phyloP scores from a whole-genome alignment of 1,284 basidiomycete genomes.

The Gomphus sp. region DNA sequence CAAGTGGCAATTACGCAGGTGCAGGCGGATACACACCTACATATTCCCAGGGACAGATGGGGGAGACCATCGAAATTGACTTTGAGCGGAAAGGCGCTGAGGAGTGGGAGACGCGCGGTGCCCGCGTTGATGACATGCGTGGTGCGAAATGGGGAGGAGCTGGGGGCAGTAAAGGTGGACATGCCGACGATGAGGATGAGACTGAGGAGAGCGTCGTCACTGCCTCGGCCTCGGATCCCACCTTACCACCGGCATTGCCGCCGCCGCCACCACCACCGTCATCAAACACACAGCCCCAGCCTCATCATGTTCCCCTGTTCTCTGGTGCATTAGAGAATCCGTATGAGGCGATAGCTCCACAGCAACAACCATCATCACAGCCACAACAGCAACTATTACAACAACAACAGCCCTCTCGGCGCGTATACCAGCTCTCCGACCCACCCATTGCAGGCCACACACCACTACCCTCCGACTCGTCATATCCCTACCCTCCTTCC shows the following conservation, averaged over 20 bases:
- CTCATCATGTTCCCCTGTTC: not conserved
- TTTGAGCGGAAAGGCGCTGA: not conserved
- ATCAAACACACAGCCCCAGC: not conserved
- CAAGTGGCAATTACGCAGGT: not conserved
- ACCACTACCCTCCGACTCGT: not conserved
- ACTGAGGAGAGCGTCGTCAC: not conserved
- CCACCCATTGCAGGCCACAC: not conserved
- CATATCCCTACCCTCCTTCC: not conserved
- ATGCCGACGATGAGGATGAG: not conserved
- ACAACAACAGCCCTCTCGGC: not conserved
- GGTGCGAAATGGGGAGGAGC: not conserved
- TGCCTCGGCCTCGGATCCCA: not conserved
- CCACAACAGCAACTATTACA: no score
- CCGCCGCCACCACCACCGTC: not conserved
- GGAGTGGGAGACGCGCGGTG: conserved; percentile 2
- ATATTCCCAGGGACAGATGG: not conserved
- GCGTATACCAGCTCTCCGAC: conserved; percentile 1
- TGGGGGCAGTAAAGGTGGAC: not conserved
- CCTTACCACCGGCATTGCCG: not conserved
- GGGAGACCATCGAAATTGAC: not conserved
- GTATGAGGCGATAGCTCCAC: not conserved
- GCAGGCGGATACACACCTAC: not conserved
- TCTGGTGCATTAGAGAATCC: not conserved
- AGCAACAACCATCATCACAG: no score
- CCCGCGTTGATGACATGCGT: not conserved